Percentiles rank a stretch among this genome's conserved stretches.
Evolutionary conservation across 768 basidiomycete genomes (phyloP).

Genomic region (Wakefieldia striispora): DNA sequence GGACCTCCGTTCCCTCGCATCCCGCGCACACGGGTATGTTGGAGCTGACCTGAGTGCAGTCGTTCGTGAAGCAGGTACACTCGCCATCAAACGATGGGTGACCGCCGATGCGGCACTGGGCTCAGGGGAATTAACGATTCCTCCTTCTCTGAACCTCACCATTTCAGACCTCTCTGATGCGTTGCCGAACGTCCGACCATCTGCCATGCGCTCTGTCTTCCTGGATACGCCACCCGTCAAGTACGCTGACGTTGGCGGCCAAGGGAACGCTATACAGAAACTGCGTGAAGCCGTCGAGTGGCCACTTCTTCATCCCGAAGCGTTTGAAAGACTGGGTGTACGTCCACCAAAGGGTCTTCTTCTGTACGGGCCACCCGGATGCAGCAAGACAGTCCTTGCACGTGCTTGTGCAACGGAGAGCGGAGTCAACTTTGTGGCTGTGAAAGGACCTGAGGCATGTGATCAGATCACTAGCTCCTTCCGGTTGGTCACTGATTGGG

Average conservation of each 20-base stretch:
- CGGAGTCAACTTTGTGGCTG: conserved; percentile 93
- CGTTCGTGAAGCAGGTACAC: conserved; percentile 88
- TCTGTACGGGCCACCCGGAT: conserved; percentile 95
- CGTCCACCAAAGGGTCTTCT: conserved; percentile 86
- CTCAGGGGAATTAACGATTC: conserved; percentile 4
- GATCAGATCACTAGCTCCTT: not conserved
- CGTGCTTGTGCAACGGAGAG: conserved; percentile 92
- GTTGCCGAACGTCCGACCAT: conserved; percentile 80
- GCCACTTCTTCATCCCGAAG: conserved; percentile 85
- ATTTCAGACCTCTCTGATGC: conserved; percentile 65
- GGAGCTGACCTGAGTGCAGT: conserved; percentile 94
- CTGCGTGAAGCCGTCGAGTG: conserved; percentile 92
- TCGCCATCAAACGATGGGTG: conserved; percentile 85
- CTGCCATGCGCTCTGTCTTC: conserved; percentile 92
- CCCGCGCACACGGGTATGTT: conserved; percentile 91
- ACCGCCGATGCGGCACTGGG: conserved; percentile 18
- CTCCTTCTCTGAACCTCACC: conserved; percentile 42
- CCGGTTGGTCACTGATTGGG: not conserved
- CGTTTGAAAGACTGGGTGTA: conserved; percentile 85
- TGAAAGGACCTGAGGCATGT: conserved; percentile 93
- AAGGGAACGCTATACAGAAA: conserved; percentile 75
- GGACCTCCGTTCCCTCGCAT: conserved; percentile 66
- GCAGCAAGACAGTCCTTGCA: conserved; percentile 92
- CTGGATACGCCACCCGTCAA: conserved; percentile 79
- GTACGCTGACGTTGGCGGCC: conserved; percentile 91